Percentiles rank a stretch among this genome's conserved stretches.
phyloP scores from a whole-genome alignment of 177 flowering plant species.

The Vitis hybrid region DNA sequence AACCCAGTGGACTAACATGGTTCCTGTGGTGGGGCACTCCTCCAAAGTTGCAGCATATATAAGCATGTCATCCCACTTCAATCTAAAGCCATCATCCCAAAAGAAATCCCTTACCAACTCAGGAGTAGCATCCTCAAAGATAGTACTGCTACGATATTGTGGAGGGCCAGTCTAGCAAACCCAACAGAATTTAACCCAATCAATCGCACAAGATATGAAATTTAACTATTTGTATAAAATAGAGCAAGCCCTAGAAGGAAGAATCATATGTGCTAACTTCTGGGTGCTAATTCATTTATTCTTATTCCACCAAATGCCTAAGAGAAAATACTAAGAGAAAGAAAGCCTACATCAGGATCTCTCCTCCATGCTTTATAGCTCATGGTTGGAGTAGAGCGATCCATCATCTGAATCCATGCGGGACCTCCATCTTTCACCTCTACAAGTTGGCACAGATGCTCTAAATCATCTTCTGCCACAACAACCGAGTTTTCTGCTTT shows the following conservation, averaged over 20 bases:
- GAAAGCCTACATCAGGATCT: slow-evolving; percentile 67
- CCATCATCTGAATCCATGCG: slow-evolving; percentile 91
- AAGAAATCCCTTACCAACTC: slow-evolving; percentile 92
- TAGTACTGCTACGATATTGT: slow-evolving; percentile 81
- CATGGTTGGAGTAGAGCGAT: slow-evolving; percentile 69
- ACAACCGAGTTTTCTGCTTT: slow-evolving; percentile 32
- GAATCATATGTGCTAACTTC: neutral
- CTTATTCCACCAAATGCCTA: neutral
- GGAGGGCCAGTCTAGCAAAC: slow-evolving; percentile 76
- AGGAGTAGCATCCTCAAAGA: slow-evolving; percentile 85
- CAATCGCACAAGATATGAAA: neutral
- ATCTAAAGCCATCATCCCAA: slow-evolving; percentile 90
- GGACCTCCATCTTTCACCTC: slow-evolving; percentile 92
- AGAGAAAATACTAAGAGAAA: neutral
- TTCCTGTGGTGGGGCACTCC: slow-evolving; percentile 76
- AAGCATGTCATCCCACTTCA: slow-evolving; percentile 92
- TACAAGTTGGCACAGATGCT: slow-evolving; percentile 62
- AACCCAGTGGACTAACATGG: slow-evolving; percentile 86
- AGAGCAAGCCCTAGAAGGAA: neutral
- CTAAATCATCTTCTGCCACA: slow-evolving; percentile 60
- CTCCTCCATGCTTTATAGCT: slow-evolving; percentile 88
- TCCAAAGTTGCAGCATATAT: slow-evolving; percentile 55
- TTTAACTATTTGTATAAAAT: neutral
- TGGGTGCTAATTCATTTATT: neutral
- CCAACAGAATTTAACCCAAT: slow-evolving; percentile 6